These are phyloP conservation scores for Metschnikowia koreensis DNA, from an alignment of 805 yeast genomes.

Conservation along the genomic window DNA sequence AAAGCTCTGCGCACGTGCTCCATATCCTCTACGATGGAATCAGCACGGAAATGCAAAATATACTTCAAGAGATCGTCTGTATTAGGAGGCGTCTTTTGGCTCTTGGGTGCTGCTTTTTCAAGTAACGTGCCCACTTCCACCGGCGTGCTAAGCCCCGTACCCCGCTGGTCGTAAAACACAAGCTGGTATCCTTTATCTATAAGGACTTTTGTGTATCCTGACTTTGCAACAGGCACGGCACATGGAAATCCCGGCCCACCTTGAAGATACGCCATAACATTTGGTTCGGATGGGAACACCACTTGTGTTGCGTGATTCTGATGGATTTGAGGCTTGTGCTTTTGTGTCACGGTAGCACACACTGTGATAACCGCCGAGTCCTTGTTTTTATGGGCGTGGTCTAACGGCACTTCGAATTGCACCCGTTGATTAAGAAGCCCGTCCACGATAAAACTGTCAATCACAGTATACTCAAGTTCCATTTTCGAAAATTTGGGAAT, in stretches of 20 bases:
- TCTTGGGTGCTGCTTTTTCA: neutral
- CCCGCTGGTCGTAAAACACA: constrained; percentile 55
- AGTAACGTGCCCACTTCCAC: constrained; percentile 35
- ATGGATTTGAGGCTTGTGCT: constrained; percentile 23
- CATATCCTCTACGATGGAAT: constrained; percentile 50
- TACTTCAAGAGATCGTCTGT: constrained; percentile 36
- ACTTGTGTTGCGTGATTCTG: constrained; percentile 6
- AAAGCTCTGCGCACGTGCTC: constrained; percentile 44
- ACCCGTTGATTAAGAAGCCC: constrained; percentile 20
- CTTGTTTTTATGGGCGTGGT: constrained; percentile 16
- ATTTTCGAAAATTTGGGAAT: neutral
- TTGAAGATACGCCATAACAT: constrained; percentile 44
- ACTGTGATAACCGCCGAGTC: constrained; percentile 17
- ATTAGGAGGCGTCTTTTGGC: constrained; percentile 2
- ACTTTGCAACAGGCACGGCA: constrained; percentile 34
- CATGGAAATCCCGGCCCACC: constrained; percentile 58
- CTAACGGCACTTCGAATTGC: constrained; percentile 23
- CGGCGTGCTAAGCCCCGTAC: constrained; percentile 56
- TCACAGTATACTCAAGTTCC: constrained; percentile 5
- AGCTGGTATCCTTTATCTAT: constrained; percentile 43
- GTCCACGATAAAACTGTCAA: constrained; percentile 18
- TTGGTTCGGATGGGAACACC: constrained; percentile 29
- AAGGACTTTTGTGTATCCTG: constrained; percentile 37
- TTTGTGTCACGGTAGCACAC: constrained; percentile 35
- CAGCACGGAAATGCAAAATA: constrained; percentile 50